Base-by-base conservation (phyloP, 352 stramenopile species). In the Aphanomyces invadans region DNA sequence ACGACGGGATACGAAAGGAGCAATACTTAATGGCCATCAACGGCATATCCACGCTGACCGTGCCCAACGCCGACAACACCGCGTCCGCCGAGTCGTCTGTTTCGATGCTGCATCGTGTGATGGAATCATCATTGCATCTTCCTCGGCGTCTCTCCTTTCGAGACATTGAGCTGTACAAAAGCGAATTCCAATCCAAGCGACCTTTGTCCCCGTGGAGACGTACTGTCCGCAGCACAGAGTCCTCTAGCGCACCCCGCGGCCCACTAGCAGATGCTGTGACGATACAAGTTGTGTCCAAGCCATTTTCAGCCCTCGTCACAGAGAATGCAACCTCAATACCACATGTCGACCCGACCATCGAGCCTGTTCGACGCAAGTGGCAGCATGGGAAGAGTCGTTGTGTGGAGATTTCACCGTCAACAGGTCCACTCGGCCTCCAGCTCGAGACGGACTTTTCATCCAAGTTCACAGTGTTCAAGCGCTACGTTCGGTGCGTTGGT, bases 11-110 rank as follows among this genome's bases (percentile, higher is more conserved):
- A 15, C 51, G 51, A 2, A 55, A 66, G 12, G 65, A 73, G 26
- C 74, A 80, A 32, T 74, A 76, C 51, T 51, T 80, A 25, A 76
- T 80, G 69, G 73, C 70, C 31, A 72, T 80, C 46, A 80, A 80
- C 38, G 74, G 73, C 0, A 38, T 80, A n/a, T 69, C 74, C n/a
- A 76, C 71, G 25, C 66, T 80, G 12, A 46, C 57, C 4, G 45
- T 80, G 0, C 49, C 49, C 11, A 72, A 71, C 25, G 60, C 51
- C 12, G 29, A 56, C 42, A 38, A 28, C n/a, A 51, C 31, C 1
- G 19, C 49, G 7, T n/a, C 23, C 25, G 9, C 31, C 15, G 53
- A 51, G 0, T 46, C 53, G 9, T 36, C 71, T 21, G 42, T 77
- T 17, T 31, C 56, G 2, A 65, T 63, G 17, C 31, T 76, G 2